Conservation (phyloP, 2,329 filamentous ascomycete genomes). For the Thyridium curvatum region DNA sequence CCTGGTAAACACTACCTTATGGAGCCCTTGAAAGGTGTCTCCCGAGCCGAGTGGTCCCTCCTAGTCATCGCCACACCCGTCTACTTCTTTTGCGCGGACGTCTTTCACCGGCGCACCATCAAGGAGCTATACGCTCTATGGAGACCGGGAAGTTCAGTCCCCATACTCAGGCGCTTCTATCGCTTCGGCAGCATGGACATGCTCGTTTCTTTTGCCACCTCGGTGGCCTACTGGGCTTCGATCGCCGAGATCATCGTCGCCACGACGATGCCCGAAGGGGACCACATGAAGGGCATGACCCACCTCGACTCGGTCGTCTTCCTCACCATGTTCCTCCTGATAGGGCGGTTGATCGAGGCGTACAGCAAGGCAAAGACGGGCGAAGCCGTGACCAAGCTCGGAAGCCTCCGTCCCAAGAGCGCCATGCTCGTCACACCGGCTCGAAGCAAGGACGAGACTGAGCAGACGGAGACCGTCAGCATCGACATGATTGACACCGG, state of each 20-base stretch:
- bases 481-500: conserved; percentile 49
- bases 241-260: conserved; percentile 47
- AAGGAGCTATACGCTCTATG: conserved; percentile 74
- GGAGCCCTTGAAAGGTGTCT: conserved; percentile 64
- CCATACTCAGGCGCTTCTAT: conserved; percentile 68
- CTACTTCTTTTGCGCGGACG: conserved; percentile 77
- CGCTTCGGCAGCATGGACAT: conserved; percentile 94
- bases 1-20: conserved; percentile 58
- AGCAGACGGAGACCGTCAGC: conserved; percentile 27
- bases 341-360: conserved; percentile 45
- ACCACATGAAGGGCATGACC: background rate
- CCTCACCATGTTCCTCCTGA: conserved; percentile 56
- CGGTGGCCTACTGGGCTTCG: conserved; percentile 66
- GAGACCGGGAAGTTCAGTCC: conserved; percentile 65
- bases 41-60: conserved; percentile 68
- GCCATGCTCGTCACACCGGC: conserved; percentile 41
- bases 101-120: conserved; percentile 71
- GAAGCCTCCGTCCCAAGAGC: conserved; percentile 69
- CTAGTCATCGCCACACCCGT: conserved; percentile 77
- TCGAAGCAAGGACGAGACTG: background rate
- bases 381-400: conserved; percentile 74
- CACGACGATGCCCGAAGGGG: conserved; percentile 14
- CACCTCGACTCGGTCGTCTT: conserved; percentile 64
- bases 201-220: conserved; percentile 79
- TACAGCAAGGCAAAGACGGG: conserved; percentile 71